Conservation (phyloP, 2,329 filamentous ascomycete genomes). For the Fusarium phyllophilum region DNA sequence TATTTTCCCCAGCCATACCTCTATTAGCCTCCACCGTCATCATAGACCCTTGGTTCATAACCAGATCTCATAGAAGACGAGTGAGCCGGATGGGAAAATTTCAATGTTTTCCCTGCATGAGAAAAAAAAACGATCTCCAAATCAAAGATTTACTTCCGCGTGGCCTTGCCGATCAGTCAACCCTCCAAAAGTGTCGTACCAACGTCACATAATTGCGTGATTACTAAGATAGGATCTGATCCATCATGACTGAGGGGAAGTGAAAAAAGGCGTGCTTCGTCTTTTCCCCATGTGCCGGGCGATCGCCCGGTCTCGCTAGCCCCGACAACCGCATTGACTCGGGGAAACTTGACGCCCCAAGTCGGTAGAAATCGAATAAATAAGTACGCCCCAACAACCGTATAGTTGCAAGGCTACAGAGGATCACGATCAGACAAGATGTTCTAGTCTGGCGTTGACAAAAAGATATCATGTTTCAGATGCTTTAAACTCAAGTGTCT, state of each 20-base stretch:
- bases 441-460: neutral
- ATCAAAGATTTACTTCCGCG: neutral
- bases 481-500: neutral
- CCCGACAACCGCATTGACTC: constrained; percentile 40
- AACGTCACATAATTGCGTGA: constrained; percentile 30
- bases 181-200: constrained; percentile 1
- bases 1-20: neutral
- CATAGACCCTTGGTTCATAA: neutral
- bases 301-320: constrained; percentile 44
- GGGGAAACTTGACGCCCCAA: constrained; percentile 18
- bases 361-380: constrained; percentile 18
- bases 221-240: constrained; percentile 33
- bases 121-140: neutral
- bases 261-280: neutral
- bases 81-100: neutral
- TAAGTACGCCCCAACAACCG: constrained; percentile 2
- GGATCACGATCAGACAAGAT: neutral
- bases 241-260: constrained; percentile 37
- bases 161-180: neutral
- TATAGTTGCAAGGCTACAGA: constrained; percentile 28
- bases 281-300: constrained; percentile 33
- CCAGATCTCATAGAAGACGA: neutral
- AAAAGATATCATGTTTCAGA: neutral
- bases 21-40: neutral
- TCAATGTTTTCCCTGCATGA: neutral